Base-by-base conservation (phyloP, 345 rosid species). In the Bruguiera parviflora region DNA sequence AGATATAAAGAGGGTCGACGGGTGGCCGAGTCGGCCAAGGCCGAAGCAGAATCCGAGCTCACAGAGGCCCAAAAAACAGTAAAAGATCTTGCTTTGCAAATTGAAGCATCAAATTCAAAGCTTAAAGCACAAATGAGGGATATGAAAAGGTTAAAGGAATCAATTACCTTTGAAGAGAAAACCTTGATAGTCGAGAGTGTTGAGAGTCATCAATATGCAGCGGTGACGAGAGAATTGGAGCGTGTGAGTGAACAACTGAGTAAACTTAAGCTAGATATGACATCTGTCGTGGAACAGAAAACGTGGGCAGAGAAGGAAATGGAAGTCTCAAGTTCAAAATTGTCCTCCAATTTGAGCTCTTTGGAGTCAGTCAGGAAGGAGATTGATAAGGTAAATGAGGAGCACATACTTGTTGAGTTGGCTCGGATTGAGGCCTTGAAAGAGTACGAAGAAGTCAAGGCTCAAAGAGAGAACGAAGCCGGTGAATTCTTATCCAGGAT, bases 401-500 rank as follows among this genome's bases (percentile, higher is more conserved):
- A 95, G 65, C 89, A 81, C 69, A 85, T 95, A 75, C 71, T 88
- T 20, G 89, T 80, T 69, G 97, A 95, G 79, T 61, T 95, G 65
- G 97, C 97, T 0, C 73, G 79, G 67, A 88, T 95, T 0, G 96
- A 95, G 79, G 97, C 99, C 51, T 66, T 83, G 82, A 88, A 83
- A 61, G 96, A 95, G 61, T 68, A 33, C 47, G 78, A 65, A 65
- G 91, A 81, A 63, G 82, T 92, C 0, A 80, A 83, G 63, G 85
- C 78, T 65, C 74, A 81, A 64, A 74, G 83, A 66, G 79, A 82
- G 28, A 80, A 80, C 58, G 88, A 87, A 71, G 76, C 67, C 0
- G 65, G 64, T 24, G 84, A 82, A 46, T 82, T 75, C 73, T 62
- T 73, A 27, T 66, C 64, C 19, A 35, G 64, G 6, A 70, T 84